Evolutionary conservation across 2,329 filamentous ascomycete genomes (phyloP).

Genomic region (Trichoderma cornu-damae): DNA sequence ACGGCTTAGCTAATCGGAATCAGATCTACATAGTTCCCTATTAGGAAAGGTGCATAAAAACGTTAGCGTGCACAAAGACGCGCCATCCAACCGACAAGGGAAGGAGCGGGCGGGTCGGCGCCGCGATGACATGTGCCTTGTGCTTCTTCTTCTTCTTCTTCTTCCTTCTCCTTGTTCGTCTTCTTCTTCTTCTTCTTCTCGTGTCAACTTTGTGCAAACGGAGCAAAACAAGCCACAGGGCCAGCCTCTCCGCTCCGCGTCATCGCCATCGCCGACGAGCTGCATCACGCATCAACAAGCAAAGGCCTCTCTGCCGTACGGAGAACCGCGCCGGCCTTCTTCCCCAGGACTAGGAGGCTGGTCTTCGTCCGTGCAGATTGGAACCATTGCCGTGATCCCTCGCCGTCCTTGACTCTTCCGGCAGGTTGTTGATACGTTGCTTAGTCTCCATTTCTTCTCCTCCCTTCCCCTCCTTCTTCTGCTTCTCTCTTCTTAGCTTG

Average conservation of each 20-base stretch:
- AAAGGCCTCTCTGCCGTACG: neutral
- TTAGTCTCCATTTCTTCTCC: neutral
- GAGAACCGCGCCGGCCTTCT: too few relatives aligned
- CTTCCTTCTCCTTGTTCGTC: too few relatives aligned
- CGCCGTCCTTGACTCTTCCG: neutral
- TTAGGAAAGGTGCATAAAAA: neutral
- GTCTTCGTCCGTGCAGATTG: neutral
- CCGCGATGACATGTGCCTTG: constrained; percentile 15
- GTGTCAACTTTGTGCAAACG: too few relatives aligned
- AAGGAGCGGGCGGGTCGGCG: neutral
- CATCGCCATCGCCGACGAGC: neutral
- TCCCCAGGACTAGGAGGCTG: too few relatives aligned
- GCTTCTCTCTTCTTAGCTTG: neutral
- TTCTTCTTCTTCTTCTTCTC: too few relatives aligned
- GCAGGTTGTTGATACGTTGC: neutral
- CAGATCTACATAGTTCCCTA: neutral
- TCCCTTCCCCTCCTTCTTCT: neutral
- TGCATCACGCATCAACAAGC: neutral
- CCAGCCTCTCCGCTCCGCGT: neutral
- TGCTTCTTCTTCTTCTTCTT: neutral
- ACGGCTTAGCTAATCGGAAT: neutral
- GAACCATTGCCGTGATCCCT: constrained; percentile 10
- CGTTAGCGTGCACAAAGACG: neutral
- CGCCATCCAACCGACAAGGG: constrained; percentile 2
- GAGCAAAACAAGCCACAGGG: too few relatives aligned